These are phyloP conservation scores for Sphaceloma murrayae DNA, from an alignment of 2,329 filamentous ascomycete genomes.

Conservation along the genomic window DNA sequence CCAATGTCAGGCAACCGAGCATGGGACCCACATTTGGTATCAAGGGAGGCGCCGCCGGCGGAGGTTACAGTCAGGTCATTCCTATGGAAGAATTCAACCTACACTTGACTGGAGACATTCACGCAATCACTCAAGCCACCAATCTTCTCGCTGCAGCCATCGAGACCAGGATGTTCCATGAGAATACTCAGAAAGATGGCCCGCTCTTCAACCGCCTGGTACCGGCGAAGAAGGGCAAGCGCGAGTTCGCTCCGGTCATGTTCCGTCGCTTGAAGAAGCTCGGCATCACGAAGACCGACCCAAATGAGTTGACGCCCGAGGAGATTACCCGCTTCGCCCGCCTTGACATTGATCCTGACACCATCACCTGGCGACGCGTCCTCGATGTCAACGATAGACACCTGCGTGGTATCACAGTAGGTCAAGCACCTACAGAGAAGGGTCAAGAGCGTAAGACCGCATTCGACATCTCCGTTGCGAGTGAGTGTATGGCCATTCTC, in stretches of 20 bases:
- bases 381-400: conserved; percentile 96
- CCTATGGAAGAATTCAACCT: conserved; percentile 99
- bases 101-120: conserved; percentile 94
- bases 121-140: conserved; percentile 93
- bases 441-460: conserved; percentile 79
- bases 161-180: conserved; percentile 96
- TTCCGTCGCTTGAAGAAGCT: conserved; percentile 89
- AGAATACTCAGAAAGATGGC: conserved; percentile 86
- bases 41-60: conserved; percentile 94
- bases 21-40: conserved; percentile 98
- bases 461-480: conserved; percentile 96
- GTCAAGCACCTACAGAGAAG: conserved; percentile 81
- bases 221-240: conserved; percentile 79
- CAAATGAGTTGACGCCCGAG: conserved; percentile 79
- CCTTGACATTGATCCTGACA: conserved; percentile 90
- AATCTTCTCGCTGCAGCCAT: conserved; percentile 94
- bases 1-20: conserved; percentile 92
- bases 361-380: conserved; percentile 94
- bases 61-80: conserved; percentile 97
- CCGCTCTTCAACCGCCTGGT: conserved; percentile 81
- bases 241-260: conserved; percentile 81
- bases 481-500: conserved; percentile 96
- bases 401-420: conserved; percentile 79
- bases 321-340: conserved; percentile 84
- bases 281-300: conserved; percentile 90